These are phyloP conservation scores for Phlebiopsis flavidoalba DNA, from an alignment of 768 basidiomycete genomes.

Conservation along the genomic window DNA sequence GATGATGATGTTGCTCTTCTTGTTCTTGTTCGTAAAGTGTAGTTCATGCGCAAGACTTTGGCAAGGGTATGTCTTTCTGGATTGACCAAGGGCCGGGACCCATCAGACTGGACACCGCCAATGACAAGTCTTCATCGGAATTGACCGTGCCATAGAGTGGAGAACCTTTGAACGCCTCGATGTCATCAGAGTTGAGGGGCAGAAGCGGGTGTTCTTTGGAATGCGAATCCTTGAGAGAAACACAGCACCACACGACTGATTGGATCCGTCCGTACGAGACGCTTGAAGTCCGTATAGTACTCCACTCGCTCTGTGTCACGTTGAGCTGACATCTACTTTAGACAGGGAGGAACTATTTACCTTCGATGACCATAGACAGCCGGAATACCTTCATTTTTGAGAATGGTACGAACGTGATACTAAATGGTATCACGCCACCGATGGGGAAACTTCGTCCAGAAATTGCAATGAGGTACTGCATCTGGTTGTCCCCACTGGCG, in stretches of 20 bases:
- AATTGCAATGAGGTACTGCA: conserved; percentile 75
- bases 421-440: conserved; percentile 76
- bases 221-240: conserved; percentile 51
- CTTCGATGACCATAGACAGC: conserved; percentile 73
- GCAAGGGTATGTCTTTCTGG: conserved; percentile 62
- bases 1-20: conserved; percentile 67
- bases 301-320: conserved; percentile 66
- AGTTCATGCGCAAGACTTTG: conserved; percentile 55
- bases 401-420: conserved; percentile 77
- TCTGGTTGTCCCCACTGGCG: conserved; percentile 87
- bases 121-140: conserved; percentile 47
- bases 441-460: conserved; percentile 75
- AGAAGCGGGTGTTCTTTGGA: conserved; percentile 50
- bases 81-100: conserved; percentile 89
- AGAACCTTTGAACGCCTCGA: conserved; percentile 57
- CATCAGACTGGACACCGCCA: conserved; percentile 56
- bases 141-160: conserved; percentile 53
- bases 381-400: conserved; percentile 79
- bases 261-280: conserved; percentile 66
- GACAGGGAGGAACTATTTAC: conserved; percentile 34
- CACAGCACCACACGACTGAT: conserved; percentile 52
- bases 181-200: conserved; percentile 70
- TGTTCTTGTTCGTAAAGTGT: conserved; percentile 78
- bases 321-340: neutral
- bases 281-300: conserved; percentile 67